Evolutionary conservation across 441 rosid genomes (phyloP).

Genomic region (Adansonia gregorii): DNA sequence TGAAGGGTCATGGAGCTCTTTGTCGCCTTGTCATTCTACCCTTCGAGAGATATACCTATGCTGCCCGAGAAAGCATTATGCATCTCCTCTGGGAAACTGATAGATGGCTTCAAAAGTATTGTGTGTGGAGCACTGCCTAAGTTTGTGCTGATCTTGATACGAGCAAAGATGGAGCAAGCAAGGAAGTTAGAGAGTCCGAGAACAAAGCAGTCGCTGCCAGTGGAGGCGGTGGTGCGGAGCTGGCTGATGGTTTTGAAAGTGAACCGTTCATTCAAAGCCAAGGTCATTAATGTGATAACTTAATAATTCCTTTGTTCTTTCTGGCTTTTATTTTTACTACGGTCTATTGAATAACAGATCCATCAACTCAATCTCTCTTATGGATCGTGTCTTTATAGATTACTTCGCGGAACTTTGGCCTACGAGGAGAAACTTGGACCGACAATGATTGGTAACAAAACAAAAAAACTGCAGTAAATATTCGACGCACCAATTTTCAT

Average conservation of each 20-base stretch:
- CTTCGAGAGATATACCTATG: conserved; percentile 90
- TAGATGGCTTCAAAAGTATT: conserved; percentile 88
- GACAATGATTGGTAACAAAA: too few species aligned
- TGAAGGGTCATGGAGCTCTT: conserved; percentile 93
- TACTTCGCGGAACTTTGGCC: background rate
- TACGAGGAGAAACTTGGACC: too few species aligned
- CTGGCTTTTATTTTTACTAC: background rate
- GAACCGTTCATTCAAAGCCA: conserved; percentile 37
- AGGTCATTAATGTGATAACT: conserved; percentile 71
- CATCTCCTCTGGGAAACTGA: conserved; percentile 98
- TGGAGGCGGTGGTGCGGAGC: conserved; percentile 66
- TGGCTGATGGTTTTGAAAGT: conserved; percentile 45
- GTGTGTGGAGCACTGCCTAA: conserved; percentile 58
- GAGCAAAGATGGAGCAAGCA: conserved; percentile 39
- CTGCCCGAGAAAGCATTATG: conserved; percentile 94
- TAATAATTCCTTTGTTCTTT: background rate
- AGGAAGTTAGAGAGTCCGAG: conserved; percentile 45
- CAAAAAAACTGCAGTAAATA: too few species aligned
- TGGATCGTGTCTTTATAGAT: background rate
- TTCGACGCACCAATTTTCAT: too few species aligned
- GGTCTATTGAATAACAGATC: background rate
- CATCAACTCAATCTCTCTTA: background rate
- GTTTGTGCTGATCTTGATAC: conserved; percentile 42
- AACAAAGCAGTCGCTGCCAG: conserved; percentile 46
- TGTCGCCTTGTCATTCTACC: conserved; percentile 87